phyloP scores from a whole-genome alignment of 148 eudicot genomes.

The Chenopodium formosanum region DNA sequence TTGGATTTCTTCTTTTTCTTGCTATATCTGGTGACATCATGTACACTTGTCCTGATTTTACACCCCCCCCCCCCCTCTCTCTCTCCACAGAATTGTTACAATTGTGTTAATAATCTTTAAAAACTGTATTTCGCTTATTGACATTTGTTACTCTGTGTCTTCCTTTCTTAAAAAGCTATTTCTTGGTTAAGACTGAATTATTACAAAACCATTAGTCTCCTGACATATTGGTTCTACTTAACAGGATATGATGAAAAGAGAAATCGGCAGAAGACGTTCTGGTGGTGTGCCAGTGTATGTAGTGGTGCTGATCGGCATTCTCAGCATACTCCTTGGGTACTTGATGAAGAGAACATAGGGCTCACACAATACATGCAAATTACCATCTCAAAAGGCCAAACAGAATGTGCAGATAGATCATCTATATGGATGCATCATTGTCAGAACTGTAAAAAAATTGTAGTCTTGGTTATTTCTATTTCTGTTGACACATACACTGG shows the following conservation, averaged over 20 bases:
- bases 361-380: background rate
- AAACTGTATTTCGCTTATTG: background rate
- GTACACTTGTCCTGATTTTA: background rate
- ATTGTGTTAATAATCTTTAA: too few relatives aligned
- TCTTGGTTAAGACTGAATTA: background rate
- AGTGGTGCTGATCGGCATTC: conserved; percentile 52
- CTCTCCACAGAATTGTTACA: background rate
- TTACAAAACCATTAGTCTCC: background rate
- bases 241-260: conserved; percentile 45
- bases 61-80: background rate
- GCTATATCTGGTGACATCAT: background rate
- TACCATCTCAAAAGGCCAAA: background rate
- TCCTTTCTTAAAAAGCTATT: background rate
- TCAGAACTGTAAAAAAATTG: conserved; percentile 31
- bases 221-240: conserved; percentile 1
- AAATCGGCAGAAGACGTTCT: conserved; percentile 30
- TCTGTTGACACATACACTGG: background rate
- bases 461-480: conserved; percentile 15
- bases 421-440: conserved; percentile 11
- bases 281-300: conserved; percentile 45
- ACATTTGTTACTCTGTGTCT: too few relatives aligned
- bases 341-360: conserved; percentile 39
- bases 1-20: conserved; percentile 2
- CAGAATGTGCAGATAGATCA: background rate
- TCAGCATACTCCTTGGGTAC: conserved; percentile 66